phyloP scores from a whole-genome alignment of 306 rosid genomes.

The Dalbergia cultrata region DNA sequence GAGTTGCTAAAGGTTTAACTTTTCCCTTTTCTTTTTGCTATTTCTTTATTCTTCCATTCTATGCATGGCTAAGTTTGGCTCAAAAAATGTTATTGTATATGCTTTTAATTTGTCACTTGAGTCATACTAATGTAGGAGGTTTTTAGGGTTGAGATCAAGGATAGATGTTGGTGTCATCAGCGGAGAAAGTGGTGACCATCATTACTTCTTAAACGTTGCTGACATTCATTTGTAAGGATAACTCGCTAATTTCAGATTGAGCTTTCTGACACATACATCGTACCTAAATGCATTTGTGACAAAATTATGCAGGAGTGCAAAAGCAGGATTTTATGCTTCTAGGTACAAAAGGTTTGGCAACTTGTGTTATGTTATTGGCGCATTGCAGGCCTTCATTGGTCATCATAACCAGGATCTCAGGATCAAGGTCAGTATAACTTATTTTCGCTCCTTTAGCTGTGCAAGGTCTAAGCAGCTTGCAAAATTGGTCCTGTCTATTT shows the following conservation, averaged over 20 bases:
- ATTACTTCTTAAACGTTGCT: conserved; percentile 90
- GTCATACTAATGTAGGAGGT: conserved; percentile 42
- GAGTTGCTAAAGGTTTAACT: conserved; percentile 73
- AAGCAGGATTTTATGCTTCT: conserved; percentile 91
- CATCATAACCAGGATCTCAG: conserved; percentile 81
- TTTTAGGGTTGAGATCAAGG: conserved; percentile 78
- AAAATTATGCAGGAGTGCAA: conserved; percentile 81
- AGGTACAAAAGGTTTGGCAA: conserved; percentile 89
- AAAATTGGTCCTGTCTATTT: not conserved
- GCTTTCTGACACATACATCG: conserved; percentile 25
- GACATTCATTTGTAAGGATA: conserved; percentile 94
- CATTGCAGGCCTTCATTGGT: conserved; percentile 91
- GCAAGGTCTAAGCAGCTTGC: not conserved
- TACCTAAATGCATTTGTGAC: conserved; percentile 33
- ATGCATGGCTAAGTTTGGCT: conserved; percentile 32
- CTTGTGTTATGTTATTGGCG: conserved; percentile 88
- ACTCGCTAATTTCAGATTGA: conserved; percentile 45
- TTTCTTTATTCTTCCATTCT: conserved; percentile 30
- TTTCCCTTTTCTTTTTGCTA: conserved; percentile 12
- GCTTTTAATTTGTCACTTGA: conserved; percentile 42
- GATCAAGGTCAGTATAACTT: conserved; percentile 73
- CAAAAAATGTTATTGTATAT: not conserved
- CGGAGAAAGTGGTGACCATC: conserved; percentile 64
- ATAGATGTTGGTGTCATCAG: conserved; percentile 81
- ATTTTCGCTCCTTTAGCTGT: not conserved